Base-by-base conservation (phyloP, 164 flowering plant genomes). In the Nymphaea colorata region DNA sequence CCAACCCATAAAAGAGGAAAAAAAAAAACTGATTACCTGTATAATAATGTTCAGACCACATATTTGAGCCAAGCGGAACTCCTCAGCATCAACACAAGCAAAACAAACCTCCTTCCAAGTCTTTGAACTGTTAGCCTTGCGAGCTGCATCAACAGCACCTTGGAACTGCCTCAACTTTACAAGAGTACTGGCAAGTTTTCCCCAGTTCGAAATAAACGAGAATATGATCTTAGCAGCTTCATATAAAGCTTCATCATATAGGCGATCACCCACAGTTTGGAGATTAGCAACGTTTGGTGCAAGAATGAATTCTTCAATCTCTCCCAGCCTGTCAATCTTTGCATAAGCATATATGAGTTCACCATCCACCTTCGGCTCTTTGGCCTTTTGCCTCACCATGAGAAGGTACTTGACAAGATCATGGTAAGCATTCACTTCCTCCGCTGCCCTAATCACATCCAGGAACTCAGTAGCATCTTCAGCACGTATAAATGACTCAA, bases 1-100 rank as follows among this genome's bases (percentile, higher is more conserved):
- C 36, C 36, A 25, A 25, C 36, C 36, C 36, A 25, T 25, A 25
- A 25, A 25, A 25, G 36, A 25, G 36, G 36, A 25, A 25, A 25
- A 25, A 25, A 25, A 25, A 25, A 25, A 25, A 25, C 36, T 25
- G 36, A 25, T 62, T 60, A 93, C 98, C 73, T 71, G 73, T 44
- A 94, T 78, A 76, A 94, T 94, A 55, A 94, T 86, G 74, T 94
- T 94, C 36, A 94, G 93, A 42, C 98, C 98, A 84, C 98, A 94
- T 18, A 94, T 94, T 76, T 94, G 98, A 25, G 36, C 36, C 98
- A 77, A 94, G 78, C n/a, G 98, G 90, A 87, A 94, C 79, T 94
- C 99, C 79, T 94, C 99, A 7, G 96, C 98, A 84, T 91, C 98
- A 69, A 94, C 99, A 84, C 99, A 94, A 67, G 99, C 99, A 86